phyloP scores from a whole-genome alignment of 345 rosid species.

The Ricinus communis region DNA sequence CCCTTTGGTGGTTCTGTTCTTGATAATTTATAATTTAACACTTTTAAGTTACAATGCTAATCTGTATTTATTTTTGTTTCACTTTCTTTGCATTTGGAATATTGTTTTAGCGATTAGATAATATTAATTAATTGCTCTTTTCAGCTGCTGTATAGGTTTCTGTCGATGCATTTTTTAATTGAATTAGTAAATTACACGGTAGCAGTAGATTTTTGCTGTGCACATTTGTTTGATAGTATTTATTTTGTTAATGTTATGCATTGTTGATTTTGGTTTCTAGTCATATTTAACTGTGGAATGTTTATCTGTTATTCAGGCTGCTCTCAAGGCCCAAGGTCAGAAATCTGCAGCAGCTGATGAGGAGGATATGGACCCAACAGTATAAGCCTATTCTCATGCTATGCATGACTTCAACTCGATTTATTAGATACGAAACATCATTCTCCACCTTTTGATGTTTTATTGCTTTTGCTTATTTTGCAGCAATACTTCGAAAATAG shows the following conservation, averaged over 20 bases:
- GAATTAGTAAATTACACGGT: too few species aligned
- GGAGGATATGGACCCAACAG: conserved; percentile 97
- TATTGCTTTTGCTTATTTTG: conserved; percentile 21
- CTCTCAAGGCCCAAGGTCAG: conserved; percentile 27
- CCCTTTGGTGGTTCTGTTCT: too few species aligned
- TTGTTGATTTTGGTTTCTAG: not conserved
- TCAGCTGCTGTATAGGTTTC: too few species aligned
- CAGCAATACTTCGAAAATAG: conserved; percentile 93
- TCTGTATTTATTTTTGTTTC: not conserved
- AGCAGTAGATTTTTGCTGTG: not conserved
- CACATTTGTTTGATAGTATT: not conserved
- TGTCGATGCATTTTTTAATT: too few species aligned
- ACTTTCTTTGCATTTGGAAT: too few species aligned
- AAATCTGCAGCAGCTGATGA: conserved; percentile 62
- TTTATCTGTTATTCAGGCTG: conserved; percentile 35
- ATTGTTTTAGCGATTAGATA: too few species aligned
- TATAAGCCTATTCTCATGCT: conserved; percentile 21
- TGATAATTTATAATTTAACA: too few species aligned
- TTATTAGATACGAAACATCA: not conserved
- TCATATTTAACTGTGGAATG: not conserved
- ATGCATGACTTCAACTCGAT: not conserved
- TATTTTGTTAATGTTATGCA: not conserved
- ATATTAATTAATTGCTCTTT: too few species aligned
- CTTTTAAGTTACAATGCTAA: too few species aligned
- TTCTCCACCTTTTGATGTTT: not conserved